Evolutionary conservation across 495 filamentous ascomycete species (phyloP).

Genomic region (Ascodesmis nigricans): DNA sequence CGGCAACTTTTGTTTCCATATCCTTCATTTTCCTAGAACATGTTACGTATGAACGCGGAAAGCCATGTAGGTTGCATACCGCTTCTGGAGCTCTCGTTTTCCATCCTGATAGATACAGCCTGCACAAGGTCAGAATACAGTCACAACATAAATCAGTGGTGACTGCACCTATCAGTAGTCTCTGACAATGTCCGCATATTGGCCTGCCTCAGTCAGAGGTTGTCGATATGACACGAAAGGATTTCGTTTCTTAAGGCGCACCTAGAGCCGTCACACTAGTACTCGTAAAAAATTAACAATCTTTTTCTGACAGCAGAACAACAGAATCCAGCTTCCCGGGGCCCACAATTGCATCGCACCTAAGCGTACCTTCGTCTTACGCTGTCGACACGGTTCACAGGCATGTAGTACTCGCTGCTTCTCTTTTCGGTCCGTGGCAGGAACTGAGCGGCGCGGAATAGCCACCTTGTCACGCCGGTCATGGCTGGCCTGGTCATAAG

Average conservation of each 20-base stretch:
- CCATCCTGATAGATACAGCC: conserved; percentile 14
- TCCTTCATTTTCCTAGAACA: neutral
- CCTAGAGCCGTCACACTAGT: conserved; percentile 15
- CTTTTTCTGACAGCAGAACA: neutral
- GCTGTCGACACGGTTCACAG: conserved; percentile 13
- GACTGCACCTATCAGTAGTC: conserved; percentile 1
- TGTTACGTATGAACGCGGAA: neutral
- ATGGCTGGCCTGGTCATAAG: too few species aligned
- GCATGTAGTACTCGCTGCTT: conserved; percentile 14
- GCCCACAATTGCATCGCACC: neutral
- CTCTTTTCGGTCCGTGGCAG: too few species aligned
- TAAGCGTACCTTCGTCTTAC: conserved; percentile 16
- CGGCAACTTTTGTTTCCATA: neutral
- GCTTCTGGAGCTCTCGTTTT: conserved; percentile 14
- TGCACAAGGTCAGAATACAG: too few species aligned
- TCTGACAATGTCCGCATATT: conserved; percentile 6
- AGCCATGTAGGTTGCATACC: conserved; percentile 3
- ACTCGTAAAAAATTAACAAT: neutral
- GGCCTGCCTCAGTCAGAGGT: conserved; percentile 8
- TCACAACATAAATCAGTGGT: too few species aligned
- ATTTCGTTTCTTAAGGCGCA: conserved; percentile 2
- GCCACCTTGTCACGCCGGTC: too few species aligned
- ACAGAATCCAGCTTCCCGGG: conserved; percentile 1
- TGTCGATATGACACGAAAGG: neutral
- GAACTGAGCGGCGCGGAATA: too few species aligned